Conservation (phyloP, 306 rosid species). For the Prunus salicina region DNA sequence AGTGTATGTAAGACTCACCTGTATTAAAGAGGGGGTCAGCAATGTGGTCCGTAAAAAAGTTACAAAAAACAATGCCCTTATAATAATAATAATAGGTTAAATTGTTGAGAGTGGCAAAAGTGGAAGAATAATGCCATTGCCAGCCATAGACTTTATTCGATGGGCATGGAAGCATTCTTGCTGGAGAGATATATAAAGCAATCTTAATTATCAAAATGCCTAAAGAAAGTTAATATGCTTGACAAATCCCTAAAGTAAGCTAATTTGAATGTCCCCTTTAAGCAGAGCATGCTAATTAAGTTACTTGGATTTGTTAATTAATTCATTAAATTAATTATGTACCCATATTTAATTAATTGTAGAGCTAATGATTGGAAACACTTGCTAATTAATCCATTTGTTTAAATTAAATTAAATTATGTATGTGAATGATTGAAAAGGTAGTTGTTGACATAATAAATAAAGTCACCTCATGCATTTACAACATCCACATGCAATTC, state of each 20-base stretch:
- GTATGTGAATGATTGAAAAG: constrained; percentile 1
- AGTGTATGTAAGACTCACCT: no score
- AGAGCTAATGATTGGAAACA: neutral
- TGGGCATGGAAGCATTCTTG: neutral
- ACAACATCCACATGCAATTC: constrained; percentile 67
- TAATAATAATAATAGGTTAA: neutral
- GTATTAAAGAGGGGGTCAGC: no score
- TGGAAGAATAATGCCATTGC: neutral
- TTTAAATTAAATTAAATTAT: neutral
- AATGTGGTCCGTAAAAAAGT: no score
- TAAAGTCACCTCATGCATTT: constrained; percentile 49
- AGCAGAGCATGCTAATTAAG: neutral
- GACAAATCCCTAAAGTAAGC: no score
- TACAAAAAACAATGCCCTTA: no score
- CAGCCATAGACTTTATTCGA: neutral
- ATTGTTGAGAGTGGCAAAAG: constrained; percentile 31
- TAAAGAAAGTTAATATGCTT: no score
- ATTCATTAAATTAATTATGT: no score
- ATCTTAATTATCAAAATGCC: neutral
- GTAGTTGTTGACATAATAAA: constrained; percentile 1
- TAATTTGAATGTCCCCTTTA: neutral
- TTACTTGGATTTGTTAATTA: neutral
- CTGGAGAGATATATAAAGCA: neutral
- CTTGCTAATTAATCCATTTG: neutral
- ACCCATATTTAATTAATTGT: neutral